phyloP scores from a whole-genome alignment of 148 eudicot genomes.

The Heliamphora exappendiculata region DNA sequence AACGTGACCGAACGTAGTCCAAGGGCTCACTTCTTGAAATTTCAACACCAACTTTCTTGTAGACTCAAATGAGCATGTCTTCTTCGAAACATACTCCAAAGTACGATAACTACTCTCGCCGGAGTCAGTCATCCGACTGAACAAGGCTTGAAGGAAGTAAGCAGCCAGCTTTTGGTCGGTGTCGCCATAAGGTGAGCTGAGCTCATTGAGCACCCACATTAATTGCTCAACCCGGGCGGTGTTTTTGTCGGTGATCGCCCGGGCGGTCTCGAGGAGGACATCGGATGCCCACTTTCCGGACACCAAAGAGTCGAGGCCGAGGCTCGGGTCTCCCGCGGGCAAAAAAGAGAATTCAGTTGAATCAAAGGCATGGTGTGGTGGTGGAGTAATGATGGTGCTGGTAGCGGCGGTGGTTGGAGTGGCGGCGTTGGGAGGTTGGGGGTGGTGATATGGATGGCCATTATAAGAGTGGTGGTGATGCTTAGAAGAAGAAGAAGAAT shows the following conservation, averaged over 20 bases:
- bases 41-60: conserved; percentile 58
- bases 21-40: conserved; percentile 91
- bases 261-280: conserved; percentile 48
- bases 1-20: conserved; percentile 94
- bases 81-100: conserved; percentile 52
- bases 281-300: conserved; percentile 56
- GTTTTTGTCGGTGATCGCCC: conserved; percentile 56
- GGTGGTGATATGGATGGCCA: conserved; percentile 6
- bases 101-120: conserved; percentile 48
- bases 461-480: conserved; percentile 30
- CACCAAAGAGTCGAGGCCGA: too few relatives aligned
- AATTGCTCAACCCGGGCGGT: conserved; percentile 57
- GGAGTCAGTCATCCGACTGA: conserved; percentile 70
- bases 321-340: conserved; percentile 31
- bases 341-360: conserved; percentile 21
- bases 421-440: conserved; percentile 16
- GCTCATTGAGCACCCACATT: conserved; percentile 87
- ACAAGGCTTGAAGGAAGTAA: conserved; percentile 71
- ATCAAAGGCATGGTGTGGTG: neutral
- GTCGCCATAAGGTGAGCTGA: conserved; percentile 84
- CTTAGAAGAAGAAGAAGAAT: conserved; percentile 56
- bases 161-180: conserved; percentile 67
- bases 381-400: conserved; percentile 13
- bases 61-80: conserved; percentile 56
- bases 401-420: too few relatives aligned